A percentile compares a stretch with the other conserved stretches of the same genome.
Conservation (phyloP, 2,329 filamentous ascomycete species). For the Curvularia sp. region DNA sequence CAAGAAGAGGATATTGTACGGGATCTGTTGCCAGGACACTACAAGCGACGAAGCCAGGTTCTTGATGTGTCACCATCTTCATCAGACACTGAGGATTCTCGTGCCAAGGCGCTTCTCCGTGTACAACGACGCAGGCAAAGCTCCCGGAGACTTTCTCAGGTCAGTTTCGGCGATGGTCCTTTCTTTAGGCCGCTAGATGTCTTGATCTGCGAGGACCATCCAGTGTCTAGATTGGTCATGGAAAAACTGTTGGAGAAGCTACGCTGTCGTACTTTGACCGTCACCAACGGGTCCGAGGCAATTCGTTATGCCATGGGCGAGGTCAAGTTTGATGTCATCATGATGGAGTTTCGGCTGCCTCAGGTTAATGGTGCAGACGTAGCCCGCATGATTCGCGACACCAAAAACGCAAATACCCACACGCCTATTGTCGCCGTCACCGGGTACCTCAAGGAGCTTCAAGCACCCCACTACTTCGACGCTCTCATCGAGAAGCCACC, state of each 20-base stretch:
- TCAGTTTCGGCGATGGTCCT: constrained; percentile 82
- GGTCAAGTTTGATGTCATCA: constrained; percentile 98
- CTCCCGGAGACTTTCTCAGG: constrained; percentile 90
- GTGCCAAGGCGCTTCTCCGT: constrained; percentile 86
- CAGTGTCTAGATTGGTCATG: constrained; percentile 98
- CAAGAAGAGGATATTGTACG: constrained; percentile 84
- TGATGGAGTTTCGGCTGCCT: constrained; percentile 95
- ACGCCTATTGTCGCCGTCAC: constrained; percentile 97
- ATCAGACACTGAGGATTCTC: constrained; percentile 94
- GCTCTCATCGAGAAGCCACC: constrained; percentile 96
- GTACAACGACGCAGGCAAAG: constrained; percentile 95
- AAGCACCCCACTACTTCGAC: constrained; percentile 94
- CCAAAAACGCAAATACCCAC: constrained; percentile 90
- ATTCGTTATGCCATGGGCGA: constrained; percentile 94
- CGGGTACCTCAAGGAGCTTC: constrained; percentile 95
- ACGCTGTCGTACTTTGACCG: constrained; percentile 90
- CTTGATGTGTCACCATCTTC: constrained; percentile 97
- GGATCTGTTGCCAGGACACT: constrained; percentile 70
- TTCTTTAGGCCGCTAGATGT: constrained; percentile 91
- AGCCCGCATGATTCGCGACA: constrained; percentile 96
- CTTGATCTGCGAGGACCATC: constrained; percentile 96
- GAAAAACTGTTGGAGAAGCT: constrained; percentile 95
- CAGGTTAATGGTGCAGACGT: constrained; percentile 96
- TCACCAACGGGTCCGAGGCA: constrained; percentile 87
- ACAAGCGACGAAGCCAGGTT: constrained; percentile 91